These are phyloP conservation scores for Schoenoplectus tabernaemontani DNA, from an alignment of 202 grass and related monocot species.

Conservation along the genomic window DNA sequence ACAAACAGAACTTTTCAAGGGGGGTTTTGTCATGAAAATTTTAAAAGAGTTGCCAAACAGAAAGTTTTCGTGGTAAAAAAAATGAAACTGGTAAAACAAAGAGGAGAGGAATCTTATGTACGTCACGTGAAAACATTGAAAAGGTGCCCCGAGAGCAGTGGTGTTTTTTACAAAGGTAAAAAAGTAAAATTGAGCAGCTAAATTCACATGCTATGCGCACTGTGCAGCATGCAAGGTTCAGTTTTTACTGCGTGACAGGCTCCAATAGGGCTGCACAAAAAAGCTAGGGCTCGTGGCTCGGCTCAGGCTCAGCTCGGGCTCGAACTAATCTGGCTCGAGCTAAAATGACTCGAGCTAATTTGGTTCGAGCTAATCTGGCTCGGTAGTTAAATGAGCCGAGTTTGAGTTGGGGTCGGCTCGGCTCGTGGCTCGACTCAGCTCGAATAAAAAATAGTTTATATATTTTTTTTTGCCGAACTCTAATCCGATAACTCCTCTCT, in stretches of 20 bases:
- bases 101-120: neutral
- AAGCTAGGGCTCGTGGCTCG: too few relatives aligned
- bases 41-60: neutral
- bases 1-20: neutral
- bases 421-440: too few relatives aligned
- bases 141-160: neutral
- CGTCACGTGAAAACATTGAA: constrained; percentile 7
- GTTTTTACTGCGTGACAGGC: constrained; percentile 6
- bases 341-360: too few relatives aligned
- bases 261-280: too few relatives aligned
- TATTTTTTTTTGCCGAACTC: too few relatives aligned
- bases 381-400: too few relatives aligned
- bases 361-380: too few relatives aligned
- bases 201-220: constrained; percentile 8
- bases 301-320: too few relatives aligned
- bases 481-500: too few relatives aligned
- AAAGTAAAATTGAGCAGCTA: neutral
- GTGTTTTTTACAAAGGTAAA: constrained; percentile 15
- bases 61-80: neutral
- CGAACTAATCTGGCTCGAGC: too few relatives aligned
- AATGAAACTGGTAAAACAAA: neutral
- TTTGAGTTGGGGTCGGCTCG: too few relatives aligned
- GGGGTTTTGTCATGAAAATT: neutral
- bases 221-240: neutral
- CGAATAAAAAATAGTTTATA: too few relatives aligned